Percentiles rank a stretch among this genome's conserved stretches.
These are phyloP conservation scores for Boletus reticuloceps DNA, from an alignment of 768 basidiomycete genomes.

Conservation along the genomic window DNA sequence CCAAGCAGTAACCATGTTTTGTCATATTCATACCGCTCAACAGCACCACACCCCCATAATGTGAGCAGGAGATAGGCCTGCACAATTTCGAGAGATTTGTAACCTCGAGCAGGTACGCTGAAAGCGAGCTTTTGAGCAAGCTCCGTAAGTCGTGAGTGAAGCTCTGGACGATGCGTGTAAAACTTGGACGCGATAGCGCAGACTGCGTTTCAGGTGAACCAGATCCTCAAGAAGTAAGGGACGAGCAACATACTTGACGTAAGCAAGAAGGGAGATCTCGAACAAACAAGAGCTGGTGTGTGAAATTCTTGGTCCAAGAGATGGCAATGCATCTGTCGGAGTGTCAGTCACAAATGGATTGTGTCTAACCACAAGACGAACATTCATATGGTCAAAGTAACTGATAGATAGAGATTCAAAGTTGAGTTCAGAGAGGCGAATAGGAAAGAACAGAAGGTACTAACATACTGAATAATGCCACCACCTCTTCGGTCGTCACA, in stretches of 20 bases:
- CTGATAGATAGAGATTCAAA: slow-evolving; percentile 33
- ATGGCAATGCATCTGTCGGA: slow-evolving; percentile 66
- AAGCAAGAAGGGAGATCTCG: slow-evolving; percentile 90
- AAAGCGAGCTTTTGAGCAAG: slow-evolving; percentile 88
- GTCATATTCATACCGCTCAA: slow-evolving; percentile 96
- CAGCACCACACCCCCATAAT: slow-evolving; percentile 91
- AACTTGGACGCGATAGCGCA: slow-evolving; percentile 95
- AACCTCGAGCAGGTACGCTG: slow-evolving; percentile 78
- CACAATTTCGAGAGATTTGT: slow-evolving; percentile 93
- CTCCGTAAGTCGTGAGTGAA: slow-evolving; percentile 76
- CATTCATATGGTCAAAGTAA: slow-evolving; percentile 76
- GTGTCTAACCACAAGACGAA: slow-evolving; percentile 34
- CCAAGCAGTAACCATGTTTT: slow-evolving; percentile 89
- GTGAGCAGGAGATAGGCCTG: slow-evolving; percentile 91
- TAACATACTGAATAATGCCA: slow-evolving; percentile 87
- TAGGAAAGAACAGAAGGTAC: slow-evolving; percentile 28
- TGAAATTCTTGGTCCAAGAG: slow-evolving; percentile 87
- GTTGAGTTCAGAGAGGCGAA: slow-evolving; percentile 2
- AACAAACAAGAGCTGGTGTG: slow-evolving; percentile 91
- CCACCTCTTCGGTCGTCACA: slow-evolving; percentile 84
- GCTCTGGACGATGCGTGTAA: slow-evolving; percentile 76
- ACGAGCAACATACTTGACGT: slow-evolving; percentile 70
- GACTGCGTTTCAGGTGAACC: slow-evolving; percentile 46
- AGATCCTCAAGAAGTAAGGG: neutral
- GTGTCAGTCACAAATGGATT: slow-evolving; percentile 5